Conservation (phyloP, 1,284 basidiomycete species). For the Ustilago sp. region DNA sequence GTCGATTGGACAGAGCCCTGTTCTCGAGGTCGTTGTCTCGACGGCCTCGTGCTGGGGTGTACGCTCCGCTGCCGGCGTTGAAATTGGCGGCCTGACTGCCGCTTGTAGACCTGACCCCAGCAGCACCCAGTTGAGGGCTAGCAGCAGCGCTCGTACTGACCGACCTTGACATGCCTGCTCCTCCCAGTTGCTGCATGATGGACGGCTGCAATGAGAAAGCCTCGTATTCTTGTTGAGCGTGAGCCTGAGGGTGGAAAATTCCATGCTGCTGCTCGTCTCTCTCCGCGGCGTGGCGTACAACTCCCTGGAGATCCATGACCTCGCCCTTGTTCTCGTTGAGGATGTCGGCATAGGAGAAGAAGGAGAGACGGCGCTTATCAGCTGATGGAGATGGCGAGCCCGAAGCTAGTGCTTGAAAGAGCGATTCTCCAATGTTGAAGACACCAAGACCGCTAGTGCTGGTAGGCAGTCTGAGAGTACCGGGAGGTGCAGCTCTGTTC, state of each 20-base stretch:
- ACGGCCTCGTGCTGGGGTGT: conserved; percentile 35
- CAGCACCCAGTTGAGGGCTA: conserved; percentile 23
- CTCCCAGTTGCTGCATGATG: conserved; percentile 51
- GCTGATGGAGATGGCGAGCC: conserved; percentile 45
- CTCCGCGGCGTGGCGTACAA: conserved; percentile 49
- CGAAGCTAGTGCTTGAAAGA: conserved; percentile 43
- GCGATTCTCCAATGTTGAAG: conserved; percentile 38
- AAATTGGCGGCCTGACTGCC: conserved; percentile 1
- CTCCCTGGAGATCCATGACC: conserved; percentile 56
- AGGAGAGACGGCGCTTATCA: conserved; percentile 61
- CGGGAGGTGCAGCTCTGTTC: conserved; percentile 20
- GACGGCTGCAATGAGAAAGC: conserved; percentile 35
- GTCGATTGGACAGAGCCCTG: conserved; percentile 42
- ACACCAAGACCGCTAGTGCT: conserved; percentile 46
- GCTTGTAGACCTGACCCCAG: conserved; percentile 15
- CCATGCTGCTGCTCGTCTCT: conserved; percentile 53
- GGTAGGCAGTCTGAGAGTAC: conserved; percentile 28
- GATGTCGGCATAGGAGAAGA: conserved; percentile 66
- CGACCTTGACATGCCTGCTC: conserved; percentile 40
- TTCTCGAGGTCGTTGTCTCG: conserved; percentile 44
- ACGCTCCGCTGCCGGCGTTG: conserved; percentile 13
- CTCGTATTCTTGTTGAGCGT: conserved; percentile 28
- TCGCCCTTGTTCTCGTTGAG: conserved; percentile 62
- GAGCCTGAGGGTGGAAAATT: conserved; percentile 11
- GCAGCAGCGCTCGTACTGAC: conserved; percentile 44